Percentiles rank a stretch among this genome's conserved stretches.
These are phyloP conservation scores for Cynara cardunculus DNA, from an alignment of 129 eudicot genomes.

Conservation along the genomic window DNA sequence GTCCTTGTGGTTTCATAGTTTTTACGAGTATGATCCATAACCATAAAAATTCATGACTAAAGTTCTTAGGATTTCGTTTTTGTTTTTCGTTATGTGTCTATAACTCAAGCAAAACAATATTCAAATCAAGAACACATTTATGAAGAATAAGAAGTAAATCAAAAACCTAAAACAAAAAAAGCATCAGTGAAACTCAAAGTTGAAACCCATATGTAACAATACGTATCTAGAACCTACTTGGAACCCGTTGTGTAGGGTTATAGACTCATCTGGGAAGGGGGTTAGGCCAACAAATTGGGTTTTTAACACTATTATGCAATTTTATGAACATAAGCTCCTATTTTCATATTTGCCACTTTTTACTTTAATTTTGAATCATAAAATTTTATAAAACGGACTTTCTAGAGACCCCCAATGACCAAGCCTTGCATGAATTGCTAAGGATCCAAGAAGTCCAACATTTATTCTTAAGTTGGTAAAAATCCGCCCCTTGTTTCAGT, in stretches of 20 bases:
- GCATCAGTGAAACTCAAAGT: background rate
- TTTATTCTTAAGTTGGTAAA: too few relatives aligned
- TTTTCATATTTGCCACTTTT: too few relatives aligned
- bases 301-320: too few relatives aligned
- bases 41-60: too few relatives aligned
- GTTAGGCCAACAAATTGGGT: background rate
- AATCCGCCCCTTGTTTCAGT: too few relatives aligned
- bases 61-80: background rate
- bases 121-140: background rate
- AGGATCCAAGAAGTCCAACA: background rate
- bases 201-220: background rate
- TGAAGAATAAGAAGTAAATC: background rate
- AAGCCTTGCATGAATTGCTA: background rate
- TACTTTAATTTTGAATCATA: too few relatives aligned
- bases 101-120: background rate
- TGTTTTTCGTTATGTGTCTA: background rate
- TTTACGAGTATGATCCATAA: too few relatives aligned
- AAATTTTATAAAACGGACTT: background rate
- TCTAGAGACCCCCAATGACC: background rate
- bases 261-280: background rate
- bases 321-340: too few relatives aligned
- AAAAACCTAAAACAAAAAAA: background rate
- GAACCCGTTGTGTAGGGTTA: background rate
- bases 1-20: background rate
- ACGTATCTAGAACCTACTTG: background rate